Evolutionary conservation across 228 moss, liverwort and hornwort species (phyloP), one percentile per base, ranked within the genome.

Genomic region (Sphagnum fallax): DNA sequence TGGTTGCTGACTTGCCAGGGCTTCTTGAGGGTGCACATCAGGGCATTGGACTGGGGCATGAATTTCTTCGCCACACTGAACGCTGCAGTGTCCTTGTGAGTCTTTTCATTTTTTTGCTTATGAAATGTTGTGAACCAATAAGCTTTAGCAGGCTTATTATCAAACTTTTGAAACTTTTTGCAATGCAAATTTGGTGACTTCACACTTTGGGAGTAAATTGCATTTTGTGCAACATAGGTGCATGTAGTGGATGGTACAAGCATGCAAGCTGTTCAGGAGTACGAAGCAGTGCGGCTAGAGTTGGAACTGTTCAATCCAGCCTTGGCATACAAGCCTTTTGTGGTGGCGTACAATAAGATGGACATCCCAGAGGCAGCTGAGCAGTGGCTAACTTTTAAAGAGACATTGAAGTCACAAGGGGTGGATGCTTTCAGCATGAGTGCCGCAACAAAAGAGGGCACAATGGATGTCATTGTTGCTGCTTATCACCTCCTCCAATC

Each of bases 311-410:
- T 98, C 73, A 90, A 98, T 61, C 88, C 93, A 52, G 84, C 75
- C 49, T 76, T 98, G 62, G 77, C 90, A 65, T 83, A 85, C 69
- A 98, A 98, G 62, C 87, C 97, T 3, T 80, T 80, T 62, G 79
- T 93, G 16, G 93, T 98, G 69, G 97, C 91, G 51, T 98, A 82
- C 74, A 98, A 98, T 73, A 98, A 98, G 77, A 93, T 91, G 87
- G 97, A 98, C 51, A 81, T 85, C 61, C 86, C 91, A 65, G 93
- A 98, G 87, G 93, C 93, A 68, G 80, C 86, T 47, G 91, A 91
- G 51, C 90, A 80, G 16, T 98, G 97, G 97, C 77, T 85, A 5
- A 61, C 71, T 60, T 98, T 93, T 75, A 76, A 90, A 79, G 78
- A 82, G 61, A 70, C 80, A 58, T 79, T 93, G 76, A 78, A 78